A percentile compares a stretch with the other conserved stretches of the same genome.
phyloP scores from a whole-genome alignment of 1,284 basidiomycete species.

The Chiua sp. region DNA sequence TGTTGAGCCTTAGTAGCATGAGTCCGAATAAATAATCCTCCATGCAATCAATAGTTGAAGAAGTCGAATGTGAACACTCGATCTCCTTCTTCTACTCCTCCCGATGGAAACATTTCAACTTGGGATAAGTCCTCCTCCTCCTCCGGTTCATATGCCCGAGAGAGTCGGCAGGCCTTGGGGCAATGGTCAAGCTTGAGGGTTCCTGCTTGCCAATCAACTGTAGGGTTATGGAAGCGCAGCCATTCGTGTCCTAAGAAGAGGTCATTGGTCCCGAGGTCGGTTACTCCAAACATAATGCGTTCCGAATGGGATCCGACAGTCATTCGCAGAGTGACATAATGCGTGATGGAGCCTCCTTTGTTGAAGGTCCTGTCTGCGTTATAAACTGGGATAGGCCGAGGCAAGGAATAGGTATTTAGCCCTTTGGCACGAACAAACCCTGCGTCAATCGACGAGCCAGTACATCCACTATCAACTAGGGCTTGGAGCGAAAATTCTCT shows the following conservation, averaged over 20 bases:
- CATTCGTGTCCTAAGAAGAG: conserved; percentile 22
- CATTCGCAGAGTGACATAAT: not conserved
- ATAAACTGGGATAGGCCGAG: conserved; percentile 25
- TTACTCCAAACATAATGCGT: not conserved
- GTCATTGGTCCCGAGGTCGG: not conserved
- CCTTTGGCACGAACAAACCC: conserved; percentile 19
- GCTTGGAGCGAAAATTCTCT: not conserved
- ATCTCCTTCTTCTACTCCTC: conserved; percentile 3
- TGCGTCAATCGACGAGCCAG: conserved; percentile 24
- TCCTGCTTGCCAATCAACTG: conserved; percentile 23
- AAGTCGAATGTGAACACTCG: conserved; percentile 3
- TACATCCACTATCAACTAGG: conserved; percentile 30
- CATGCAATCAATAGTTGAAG: not conserved
- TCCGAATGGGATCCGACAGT: not conserved
- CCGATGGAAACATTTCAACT: not conserved
- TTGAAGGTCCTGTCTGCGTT: conserved; percentile 28
- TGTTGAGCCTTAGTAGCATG: not conserved
- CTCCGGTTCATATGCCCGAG: not conserved
- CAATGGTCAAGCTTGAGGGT: conserved; percentile 15
- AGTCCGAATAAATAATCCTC: not conserved
- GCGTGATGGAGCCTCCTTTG: conserved; percentile 14
- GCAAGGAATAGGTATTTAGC: conserved; percentile 13
- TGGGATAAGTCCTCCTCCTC: not conserved
- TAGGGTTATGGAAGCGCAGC: conserved; percentile 29
- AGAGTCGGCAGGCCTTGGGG: conserved; percentile 4